A percentile compares a stretch with the other conserved stretches of the same genome.
Conservation (phyloP, 306 rosid species). For the Acacia confusa region DNA sequence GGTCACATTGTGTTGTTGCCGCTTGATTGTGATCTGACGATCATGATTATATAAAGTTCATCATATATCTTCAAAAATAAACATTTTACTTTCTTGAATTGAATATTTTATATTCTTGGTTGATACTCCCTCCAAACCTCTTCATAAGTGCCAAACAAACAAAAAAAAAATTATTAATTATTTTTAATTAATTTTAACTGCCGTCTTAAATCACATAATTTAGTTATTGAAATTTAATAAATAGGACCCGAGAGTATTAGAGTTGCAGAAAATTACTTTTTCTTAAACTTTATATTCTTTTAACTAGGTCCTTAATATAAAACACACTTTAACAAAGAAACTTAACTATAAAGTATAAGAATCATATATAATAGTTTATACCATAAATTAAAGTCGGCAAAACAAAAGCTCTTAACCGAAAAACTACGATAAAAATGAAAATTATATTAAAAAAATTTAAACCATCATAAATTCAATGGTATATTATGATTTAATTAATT, state of each 20-base stretch:
- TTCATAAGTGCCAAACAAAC: too few relatives aligned
- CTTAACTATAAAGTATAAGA: too few relatives aligned
- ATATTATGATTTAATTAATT: background rate
- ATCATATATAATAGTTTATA: too few relatives aligned
- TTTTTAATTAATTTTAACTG: too few relatives aligned
- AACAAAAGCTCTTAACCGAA: background rate
- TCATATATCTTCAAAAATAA: background rate
- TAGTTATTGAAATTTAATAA: too few relatives aligned
- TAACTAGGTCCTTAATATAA: too few relatives aligned
- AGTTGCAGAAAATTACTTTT: background rate
- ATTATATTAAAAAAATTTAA: background rate
- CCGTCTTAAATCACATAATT: too few relatives aligned
- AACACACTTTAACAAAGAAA: too few relatives aligned
- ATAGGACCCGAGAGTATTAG: too few relatives aligned
- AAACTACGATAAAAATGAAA: background rate
- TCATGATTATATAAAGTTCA: slow-evolving; percentile 7
- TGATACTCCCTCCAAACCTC: too few relatives aligned
- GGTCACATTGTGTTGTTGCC: slow-evolving; percentile 25
- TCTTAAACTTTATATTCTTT: background rate
- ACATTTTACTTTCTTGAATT: background rate
- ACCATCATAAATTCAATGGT: background rate
- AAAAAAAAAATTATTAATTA: too few relatives aligned
- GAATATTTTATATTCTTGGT: background rate
- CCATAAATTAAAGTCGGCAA: background rate
- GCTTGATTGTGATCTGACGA: slow-evolving; percentile 42